phyloP scores from a whole-genome alignment of 1,284 basidiomycete species.

The Chiua sp. region DNA sequence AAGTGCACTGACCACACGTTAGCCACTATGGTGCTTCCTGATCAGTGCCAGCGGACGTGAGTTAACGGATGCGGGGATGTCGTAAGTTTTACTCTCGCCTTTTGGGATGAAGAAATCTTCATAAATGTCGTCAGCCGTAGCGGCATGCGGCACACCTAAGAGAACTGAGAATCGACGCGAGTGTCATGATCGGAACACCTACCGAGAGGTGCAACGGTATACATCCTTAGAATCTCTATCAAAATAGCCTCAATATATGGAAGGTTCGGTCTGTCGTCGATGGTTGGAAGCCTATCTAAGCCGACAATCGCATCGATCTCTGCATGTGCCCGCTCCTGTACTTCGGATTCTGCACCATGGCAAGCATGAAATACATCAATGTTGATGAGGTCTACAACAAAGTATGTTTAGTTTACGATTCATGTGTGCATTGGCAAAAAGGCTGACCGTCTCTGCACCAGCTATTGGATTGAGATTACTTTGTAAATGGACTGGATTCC shows the following conservation, averaged over 20 bases:
- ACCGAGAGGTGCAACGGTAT: conserved; percentile 20
- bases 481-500: neutral
- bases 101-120: conserved; percentile 46
- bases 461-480: conserved; percentile 9
- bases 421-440: no score
- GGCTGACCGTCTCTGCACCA: conserved; percentile 27
- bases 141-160: conserved; percentile 39
- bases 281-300: conserved; percentile 14
- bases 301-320: conserved; percentile 25
- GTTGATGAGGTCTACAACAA: conserved; percentile 34
- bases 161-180: conserved; percentile 8
- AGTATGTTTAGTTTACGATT: no score
- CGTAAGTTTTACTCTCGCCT: conserved; percentile 18
- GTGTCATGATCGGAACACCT: neutral
- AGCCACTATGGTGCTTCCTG: neutral
- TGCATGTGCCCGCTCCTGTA: conserved; percentile 16
- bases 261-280: conserved; percentile 15
- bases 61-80: no score
- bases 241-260: conserved; percentile 24
- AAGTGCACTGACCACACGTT: conserved; percentile 4
- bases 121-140: conserved; percentile 40
- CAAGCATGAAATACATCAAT: conserved; percentile 31
- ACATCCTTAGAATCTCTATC: conserved; percentile 23
- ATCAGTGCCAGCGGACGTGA: no score
- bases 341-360: conserved; percentile 17